A percentile compares a stretch with the other conserved stretches of the same genome.
These are phyloP conservation scores for Coemansia sp. DNA, from an alignment of 371 early-diverging fungal genomes.

Conservation along the genomic window DNA sequence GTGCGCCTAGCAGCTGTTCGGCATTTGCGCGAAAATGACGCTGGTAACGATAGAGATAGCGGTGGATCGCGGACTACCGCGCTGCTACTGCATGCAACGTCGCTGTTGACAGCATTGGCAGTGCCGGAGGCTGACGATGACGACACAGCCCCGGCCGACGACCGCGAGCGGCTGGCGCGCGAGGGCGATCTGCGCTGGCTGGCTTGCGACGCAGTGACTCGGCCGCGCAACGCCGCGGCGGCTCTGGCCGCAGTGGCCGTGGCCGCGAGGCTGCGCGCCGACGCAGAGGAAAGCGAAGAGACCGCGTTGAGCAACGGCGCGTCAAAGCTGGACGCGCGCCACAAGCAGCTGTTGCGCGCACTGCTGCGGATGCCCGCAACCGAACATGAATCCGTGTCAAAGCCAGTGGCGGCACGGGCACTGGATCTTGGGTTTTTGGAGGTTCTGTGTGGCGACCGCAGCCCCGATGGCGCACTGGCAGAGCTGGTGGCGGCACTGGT, in stretches of 20 bases:
- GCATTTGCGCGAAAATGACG: constrained; percentile 5
- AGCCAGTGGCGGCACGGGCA: constrained; percentile 1
- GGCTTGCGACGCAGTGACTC: constrained; percentile 17
- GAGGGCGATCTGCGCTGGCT: constrained; percentile 31
- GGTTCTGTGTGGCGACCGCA: constrained; percentile 15
- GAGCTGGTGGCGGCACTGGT: constrained; percentile 36
- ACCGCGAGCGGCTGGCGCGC: not conserved
- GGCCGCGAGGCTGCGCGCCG: constrained; percentile 9
- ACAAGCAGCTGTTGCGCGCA: constrained; percentile 21
- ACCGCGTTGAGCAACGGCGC: not conserved
- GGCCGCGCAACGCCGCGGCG: constrained; percentile 4
- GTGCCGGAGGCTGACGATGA: constrained; percentile 1
- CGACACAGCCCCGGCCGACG: not conserved
- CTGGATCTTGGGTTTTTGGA: constrained; percentile 26
- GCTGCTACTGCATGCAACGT: constrained; percentile 16
- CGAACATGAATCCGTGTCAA: not conserved
- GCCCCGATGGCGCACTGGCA: constrained; percentile 19
- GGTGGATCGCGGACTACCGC: not conserved
- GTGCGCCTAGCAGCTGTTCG: constrained; percentile 7
- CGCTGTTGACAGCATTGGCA: constrained; percentile 13
- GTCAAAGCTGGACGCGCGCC: constrained; percentile 15
- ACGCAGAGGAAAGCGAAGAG: too few species aligned
- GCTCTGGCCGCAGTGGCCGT: constrained; percentile 19
- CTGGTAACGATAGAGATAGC: not conserved
- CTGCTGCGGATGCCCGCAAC: constrained; percentile 25